phyloP scores from a whole-genome alignment of 768 basidiomycete genomes.

The Inosperma sp. region DNA sequence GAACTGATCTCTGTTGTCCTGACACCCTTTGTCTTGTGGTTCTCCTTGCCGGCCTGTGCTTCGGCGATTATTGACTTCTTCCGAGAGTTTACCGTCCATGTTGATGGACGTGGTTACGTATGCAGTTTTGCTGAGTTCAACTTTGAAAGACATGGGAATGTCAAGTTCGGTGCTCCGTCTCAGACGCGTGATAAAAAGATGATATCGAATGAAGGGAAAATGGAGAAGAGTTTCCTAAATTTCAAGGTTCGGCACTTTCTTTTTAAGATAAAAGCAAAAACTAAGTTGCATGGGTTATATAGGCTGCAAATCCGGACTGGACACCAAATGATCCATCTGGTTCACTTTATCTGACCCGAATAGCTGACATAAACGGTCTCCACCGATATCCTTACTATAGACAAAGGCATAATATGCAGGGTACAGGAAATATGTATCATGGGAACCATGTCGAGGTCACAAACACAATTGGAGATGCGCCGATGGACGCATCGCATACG shows the following conservation, averaged over 20 bases:
- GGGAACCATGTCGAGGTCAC: slow-evolving; percentile 6
- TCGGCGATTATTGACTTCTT: slow-evolving; percentile 95
- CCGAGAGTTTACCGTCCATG: slow-evolving; percentile 95
- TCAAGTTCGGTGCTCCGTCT: slow-evolving; percentile 89
- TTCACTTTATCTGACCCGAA: slow-evolving; percentile 82
- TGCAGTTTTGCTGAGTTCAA: slow-evolving; percentile 99
- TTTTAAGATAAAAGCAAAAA: neutral
- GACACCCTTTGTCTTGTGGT: slow-evolving; percentile 92
- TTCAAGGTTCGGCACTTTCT: slow-evolving; percentile 68
- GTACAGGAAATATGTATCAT: no score
- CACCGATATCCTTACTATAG: slow-evolving; percentile 40
- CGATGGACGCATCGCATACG: slow-evolving; percentile 25
- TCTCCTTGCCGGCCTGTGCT: slow-evolving; percentile 85
- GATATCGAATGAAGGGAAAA: slow-evolving; percentile 90
- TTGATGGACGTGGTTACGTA: slow-evolving; percentile 93
- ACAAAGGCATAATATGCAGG: slow-evolving; percentile 29
- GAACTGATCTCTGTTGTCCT: slow-evolving; percentile 88
- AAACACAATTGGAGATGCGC: slow-evolving; percentile 5
- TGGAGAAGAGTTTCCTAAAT: slow-evolving; percentile 97
- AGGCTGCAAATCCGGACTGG: slow-evolving; percentile 96
- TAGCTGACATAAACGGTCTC: slow-evolving; percentile 63
- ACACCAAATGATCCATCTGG: slow-evolving; percentile 86
- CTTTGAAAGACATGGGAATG: slow-evolving; percentile 90
- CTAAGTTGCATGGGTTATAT: slow-evolving; percentile 3
- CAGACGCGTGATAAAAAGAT: slow-evolving; percentile 61